Base-by-base conservation (phyloP, 1,139 yeast genomes). In the Kazachstania sp. region DNA sequence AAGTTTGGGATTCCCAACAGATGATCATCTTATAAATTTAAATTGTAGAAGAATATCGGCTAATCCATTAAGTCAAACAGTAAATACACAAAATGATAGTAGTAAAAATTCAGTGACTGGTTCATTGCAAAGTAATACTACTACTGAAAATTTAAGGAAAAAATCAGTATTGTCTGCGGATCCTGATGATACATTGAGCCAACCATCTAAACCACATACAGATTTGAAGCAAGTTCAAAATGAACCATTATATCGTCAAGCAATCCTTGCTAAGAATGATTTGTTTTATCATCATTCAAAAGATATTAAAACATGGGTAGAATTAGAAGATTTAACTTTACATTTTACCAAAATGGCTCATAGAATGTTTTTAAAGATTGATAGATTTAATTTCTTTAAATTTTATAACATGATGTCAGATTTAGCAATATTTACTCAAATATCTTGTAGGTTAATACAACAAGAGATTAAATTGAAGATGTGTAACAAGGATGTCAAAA, bases 221-320 rank as follows among this genome's bases (percentile, higher is more conserved):
- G 34, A 32, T 30, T 29, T 15, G 28, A 37, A 31, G 29, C 39
- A 20, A 13, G 31, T n/a, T 19, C 43, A 46, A 13, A n/a, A 31
- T 13, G 53, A 28, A 28, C 26, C 42, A 4, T 23, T 50, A 12
- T 19, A 39, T 30, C 45, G 49, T 39, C 45, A 41, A 37, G 54
- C 57, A 15, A 41, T 59, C 13, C 49, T 59, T 44, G 55, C 60
- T 15, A 52, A 61, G 32, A 66, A 68, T 11, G 69, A 64, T 12
- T 59, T 78, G 18, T 81, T 82, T 59, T 81, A 80, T 58, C 70
- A 71, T 45, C 79, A 78, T 48, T 72, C 78, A 5, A 64, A 74
- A 1, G 90, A 83, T 60, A 65, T 81, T 26, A 65, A 71, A n/a
- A 68, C 70, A 9, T 83, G 88, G 88, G 68, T 75, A 2, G 76